Percentiles rank a stretch among this genome's conserved stretches.
Conservation (phyloP, 2,329 filamentous ascomycete species). For the Neofusicoccum parvum region DNA sequence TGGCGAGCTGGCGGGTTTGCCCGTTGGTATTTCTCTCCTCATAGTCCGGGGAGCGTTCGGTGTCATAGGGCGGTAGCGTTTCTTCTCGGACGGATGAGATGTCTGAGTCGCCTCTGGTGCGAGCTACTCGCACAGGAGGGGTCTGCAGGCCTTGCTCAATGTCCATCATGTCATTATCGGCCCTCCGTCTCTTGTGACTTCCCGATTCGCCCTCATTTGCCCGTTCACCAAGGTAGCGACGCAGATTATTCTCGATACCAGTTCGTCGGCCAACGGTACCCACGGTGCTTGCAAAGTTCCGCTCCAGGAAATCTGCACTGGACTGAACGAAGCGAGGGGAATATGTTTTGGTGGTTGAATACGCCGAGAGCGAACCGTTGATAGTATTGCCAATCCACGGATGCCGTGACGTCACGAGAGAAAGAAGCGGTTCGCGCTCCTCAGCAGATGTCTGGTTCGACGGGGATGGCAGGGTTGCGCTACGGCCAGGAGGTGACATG, state of each 20-base stretch:
- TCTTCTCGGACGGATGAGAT: constrained; percentile 47
- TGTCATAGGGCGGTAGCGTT: constrained; percentile 80
- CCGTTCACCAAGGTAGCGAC: constrained; percentile 74
- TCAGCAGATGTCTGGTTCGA: constrained; percentile 44
- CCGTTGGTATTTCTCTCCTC: constrained; percentile 56
- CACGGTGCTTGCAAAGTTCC: constrained; percentile 84
- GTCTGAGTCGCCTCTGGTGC: constrained; percentile 13
- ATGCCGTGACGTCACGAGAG: constrained; percentile 84
- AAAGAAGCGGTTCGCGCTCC: constrained; percentile 77
- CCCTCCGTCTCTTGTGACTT: constrained; percentile 47
- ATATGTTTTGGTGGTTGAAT: constrained; percentile 85
- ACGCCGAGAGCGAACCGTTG: constrained; percentile 80
- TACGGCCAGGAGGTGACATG: constrained; percentile 41
- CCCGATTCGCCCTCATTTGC: constrained; percentile 49
- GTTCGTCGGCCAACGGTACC: constrained; percentile 81
- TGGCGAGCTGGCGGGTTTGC: not conserved
- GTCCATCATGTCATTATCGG: constrained; percentile 48
- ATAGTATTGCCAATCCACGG: constrained; percentile 84
- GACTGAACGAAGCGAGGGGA: constrained; percentile 83
- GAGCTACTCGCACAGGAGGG: constrained; percentile 3
- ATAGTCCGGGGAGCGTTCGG: constrained; percentile 73
- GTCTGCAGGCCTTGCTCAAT: constrained; percentile 46
- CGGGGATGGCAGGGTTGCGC: constrained; percentile 33
- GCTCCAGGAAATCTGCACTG: constrained; percentile 88
- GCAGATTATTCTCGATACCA: constrained; percentile 82